Evolutionary conservation across 257 asterid species (phyloP), one percentile per base, ranked within the genome.

Genomic region (Solanum medicagineum): DNA sequence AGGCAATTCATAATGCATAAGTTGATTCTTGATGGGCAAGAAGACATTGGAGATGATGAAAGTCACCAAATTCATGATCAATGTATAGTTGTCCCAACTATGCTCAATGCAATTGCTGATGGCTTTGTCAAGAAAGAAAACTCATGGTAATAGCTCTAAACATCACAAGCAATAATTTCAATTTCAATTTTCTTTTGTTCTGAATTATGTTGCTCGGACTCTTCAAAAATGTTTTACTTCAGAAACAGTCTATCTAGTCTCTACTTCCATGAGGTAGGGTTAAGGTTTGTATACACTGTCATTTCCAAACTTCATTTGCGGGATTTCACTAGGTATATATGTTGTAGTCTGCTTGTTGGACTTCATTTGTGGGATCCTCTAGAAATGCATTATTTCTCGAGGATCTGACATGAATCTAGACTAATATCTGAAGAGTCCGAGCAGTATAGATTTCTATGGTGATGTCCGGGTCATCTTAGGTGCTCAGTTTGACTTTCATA

Each of bases 121-220:
- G 89, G 95, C 63, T 92, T 92, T 65, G 93, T 93, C 89, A 95
- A 90, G 93, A 95, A 84, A 84, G 95, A 90, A 83, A 91, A 90
- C 1, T 93, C 97, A 90, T 95, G 98, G 98, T 93, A 93, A 90
- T 44, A 19, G 68, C 83, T 81, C 63, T 70, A 81, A 62, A 32
- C 26, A 70, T 54, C 83, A 22, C 62, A 77, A 45, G 26, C 60
- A 83, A 54, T 53, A 83, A 44, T 79, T 71, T 32, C 22, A 17
- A 20, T 36, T 54, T n/a, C 13, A 20, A 19, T 54, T 10, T 44
- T 10, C 15, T 70, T 60, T 36, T 73, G 70, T 19, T 36, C 2
- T 5, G 3, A 63, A 13, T 6, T 65, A 6, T 26, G 44, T 13
- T 0, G 54, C 0, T 42, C 10, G 0, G 0, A 70, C 44, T 70